Conservation (phyloP, 176 grass and related monocot species). For the Cocos nucifera region DNA sequence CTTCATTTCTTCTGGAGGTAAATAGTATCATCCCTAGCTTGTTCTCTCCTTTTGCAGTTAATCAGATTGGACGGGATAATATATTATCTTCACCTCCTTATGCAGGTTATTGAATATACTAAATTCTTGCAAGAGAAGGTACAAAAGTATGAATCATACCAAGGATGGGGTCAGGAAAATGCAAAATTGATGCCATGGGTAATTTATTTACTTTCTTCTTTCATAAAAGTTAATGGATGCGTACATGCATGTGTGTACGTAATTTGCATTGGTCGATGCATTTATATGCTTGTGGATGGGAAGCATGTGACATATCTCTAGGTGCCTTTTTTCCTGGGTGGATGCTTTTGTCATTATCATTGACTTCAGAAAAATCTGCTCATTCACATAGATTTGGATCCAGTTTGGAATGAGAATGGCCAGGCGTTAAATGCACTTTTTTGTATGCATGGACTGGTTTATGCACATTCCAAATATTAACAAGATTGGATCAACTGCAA, state of each 20-base stretch:
- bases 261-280: too few species aligned
- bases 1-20: slow-evolving; percentile 50
- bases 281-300: background rate
- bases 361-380: too few species aligned
- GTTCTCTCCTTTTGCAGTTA: background rate
- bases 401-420: too few species aligned
- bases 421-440: too few species aligned
- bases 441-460: too few species aligned
- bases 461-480: too few species aligned
- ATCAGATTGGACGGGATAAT: slow-evolving; percentile 4
- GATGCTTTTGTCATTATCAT: too few species aligned
- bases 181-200: slow-evolving; percentile 55
- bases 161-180: slow-evolving; percentile 44
- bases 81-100: background rate
- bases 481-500: too few species aligned
- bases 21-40: background rate
- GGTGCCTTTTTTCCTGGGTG: too few species aligned
- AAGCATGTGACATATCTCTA: too few species aligned
- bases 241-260: too few species aligned
- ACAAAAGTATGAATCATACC: slow-evolving; percentile 39
- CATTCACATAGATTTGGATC: too few species aligned
- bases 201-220: slow-evolving; percentile 17
- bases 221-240: background rate
- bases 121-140: slow-evolving; percentile 68
- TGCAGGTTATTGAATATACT: slow-evolving; percentile 57